Percentiles rank a stretch among this genome's conserved stretches.
These are phyloP conservation scores for Aspergillus fructus DNA, from an alignment of 2,329 filamentous ascomycete species.

Conservation along the genomic window DNA sequence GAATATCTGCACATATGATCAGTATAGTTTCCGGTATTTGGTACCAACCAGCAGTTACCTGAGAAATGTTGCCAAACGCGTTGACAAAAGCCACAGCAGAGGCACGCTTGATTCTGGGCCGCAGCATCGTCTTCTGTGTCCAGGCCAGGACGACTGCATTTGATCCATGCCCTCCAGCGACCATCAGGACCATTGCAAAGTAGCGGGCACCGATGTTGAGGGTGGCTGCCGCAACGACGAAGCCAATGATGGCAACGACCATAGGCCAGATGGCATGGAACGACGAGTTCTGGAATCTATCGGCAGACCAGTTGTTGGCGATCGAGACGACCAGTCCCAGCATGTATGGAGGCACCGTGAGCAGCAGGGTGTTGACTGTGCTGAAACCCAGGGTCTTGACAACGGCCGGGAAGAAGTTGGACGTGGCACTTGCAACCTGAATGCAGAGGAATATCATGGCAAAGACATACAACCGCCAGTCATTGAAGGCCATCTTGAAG, in stretches of 20 bases:
- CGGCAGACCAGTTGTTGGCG: constrained; percentile 1
- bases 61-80: not conserved
- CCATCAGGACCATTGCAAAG: constrained; percentile 2
- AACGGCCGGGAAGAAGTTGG: constrained; percentile 1
- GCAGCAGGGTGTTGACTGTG: not conserved
- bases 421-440: constrained; percentile 3
- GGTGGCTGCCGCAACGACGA: not conserved
- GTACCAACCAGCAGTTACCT: not conserved
- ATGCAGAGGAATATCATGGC: not conserved
- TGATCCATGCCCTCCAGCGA: not conserved
- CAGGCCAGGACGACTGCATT: not conserved
- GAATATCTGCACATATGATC: not conserved
- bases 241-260: not conserved
- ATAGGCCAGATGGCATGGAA: not conserved
- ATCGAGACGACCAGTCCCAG: not conserved
- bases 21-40: not conserved
- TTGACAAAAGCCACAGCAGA: constrained; percentile 1
- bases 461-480: constrained; percentile 2
- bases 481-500: constrained; percentile 1
- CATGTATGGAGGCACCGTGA: constrained; percentile 1
- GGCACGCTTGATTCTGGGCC: constrained; percentile 2
- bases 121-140: constrained; percentile 3
- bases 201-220: not conserved
- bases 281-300: not conserved
- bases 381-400: not conserved